Evolutionary conservation across 2,329 filamentous ascomycete genomes (phyloP).

Genomic region (Phialemonium atrogriseum): DNA sequence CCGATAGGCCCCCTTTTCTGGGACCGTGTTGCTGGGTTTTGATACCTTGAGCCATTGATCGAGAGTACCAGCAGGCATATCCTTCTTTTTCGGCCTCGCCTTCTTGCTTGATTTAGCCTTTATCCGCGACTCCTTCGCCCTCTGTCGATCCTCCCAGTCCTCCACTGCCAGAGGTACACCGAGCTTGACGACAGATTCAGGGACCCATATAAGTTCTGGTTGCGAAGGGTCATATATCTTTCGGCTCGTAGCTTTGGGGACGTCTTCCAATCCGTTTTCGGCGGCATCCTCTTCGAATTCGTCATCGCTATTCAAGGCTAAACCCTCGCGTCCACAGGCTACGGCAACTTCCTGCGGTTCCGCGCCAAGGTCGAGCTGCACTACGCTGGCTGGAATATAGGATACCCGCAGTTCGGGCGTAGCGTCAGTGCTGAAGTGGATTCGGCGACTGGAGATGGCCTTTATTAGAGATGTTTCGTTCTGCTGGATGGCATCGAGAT

Average conservation of each 20-base stretch:
- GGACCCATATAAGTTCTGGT: constrained; percentile 60
- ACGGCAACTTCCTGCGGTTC: constrained; percentile 57
- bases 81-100: constrained; percentile 11
- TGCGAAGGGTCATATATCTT: constrained; percentile 57
- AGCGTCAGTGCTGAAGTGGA: constrained; percentile 66
- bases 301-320: constrained; percentile 59
- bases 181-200: constrained; percentile 53
- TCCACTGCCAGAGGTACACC: constrained; percentile 58
- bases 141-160: constrained; percentile 47
- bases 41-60: constrained; percentile 29
- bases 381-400: constrained; percentile 67
- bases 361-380: constrained; percentile 64
- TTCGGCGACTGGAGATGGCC: constrained; percentile 58
- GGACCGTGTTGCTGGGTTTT: constrained; percentile 18
- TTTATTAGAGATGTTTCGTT: constrained; percentile 49
- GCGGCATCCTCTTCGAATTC: constrained; percentile 38
- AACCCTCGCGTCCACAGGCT: constrained; percentile 39
- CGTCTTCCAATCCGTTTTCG: constrained; percentile 15
- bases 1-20: constrained; percentile 4
- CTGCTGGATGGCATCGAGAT: constrained; percentile 27
- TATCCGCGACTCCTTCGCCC: constrained; percentile 17
- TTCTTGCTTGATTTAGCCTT: constrained; percentile 11
- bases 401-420: constrained; percentile 71
- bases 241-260: constrained; percentile 11
- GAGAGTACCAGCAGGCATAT: constrained; percentile 21